Percentiles rank a stretch among this genome's conserved stretches.
Conservation (phyloP, 2,329 filamentous ascomycete species). For the Diaporthe citriasiana region DNA sequence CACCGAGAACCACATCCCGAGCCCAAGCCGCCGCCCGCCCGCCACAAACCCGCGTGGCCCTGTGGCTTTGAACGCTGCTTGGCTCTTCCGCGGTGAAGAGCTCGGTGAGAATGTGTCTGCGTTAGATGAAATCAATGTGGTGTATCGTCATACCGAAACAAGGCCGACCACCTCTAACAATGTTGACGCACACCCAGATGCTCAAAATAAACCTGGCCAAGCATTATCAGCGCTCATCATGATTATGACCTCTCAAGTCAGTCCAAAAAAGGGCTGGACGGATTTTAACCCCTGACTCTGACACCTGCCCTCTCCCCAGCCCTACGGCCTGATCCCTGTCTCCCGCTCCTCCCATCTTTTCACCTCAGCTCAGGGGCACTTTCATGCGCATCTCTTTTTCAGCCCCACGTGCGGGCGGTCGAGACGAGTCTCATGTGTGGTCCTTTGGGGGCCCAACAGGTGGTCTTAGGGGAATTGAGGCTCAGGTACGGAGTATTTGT, state of each 20-base stretch:
- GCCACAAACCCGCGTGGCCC: neutral
- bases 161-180: neutral
- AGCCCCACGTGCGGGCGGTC: constrained; percentile 20
- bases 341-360: constrained; percentile 10
- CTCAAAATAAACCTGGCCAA: constrained; percentile 18
- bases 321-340: constrained; percentile 30
- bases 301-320: constrained; percentile 13
- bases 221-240: neutral
- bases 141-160: neutral
- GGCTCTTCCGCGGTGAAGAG: neutral
- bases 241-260: neutral
- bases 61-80: neutral
- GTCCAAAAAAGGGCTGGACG: constrained; percentile 10
- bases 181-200: neutral
- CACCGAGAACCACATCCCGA: constrained; percentile 18
- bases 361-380: constrained; percentile 21
- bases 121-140: neutral
- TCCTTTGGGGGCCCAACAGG: neutral
- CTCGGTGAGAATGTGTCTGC: neutral
- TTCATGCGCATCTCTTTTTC: constrained; percentile 12
- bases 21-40: neutral
- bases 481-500: constrained; percentile 26
- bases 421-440: constrained; percentile 19
- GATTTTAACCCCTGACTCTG: constrained; percentile 18
- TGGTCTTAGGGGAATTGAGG: neutral